A percentile compares a stretch with the other conserved stretches of the same genome.
These are phyloP conservation scores for Nicotiana benthamiana DNA, from an alignment of 257 asterid species.

Conservation along the genomic window DNA sequence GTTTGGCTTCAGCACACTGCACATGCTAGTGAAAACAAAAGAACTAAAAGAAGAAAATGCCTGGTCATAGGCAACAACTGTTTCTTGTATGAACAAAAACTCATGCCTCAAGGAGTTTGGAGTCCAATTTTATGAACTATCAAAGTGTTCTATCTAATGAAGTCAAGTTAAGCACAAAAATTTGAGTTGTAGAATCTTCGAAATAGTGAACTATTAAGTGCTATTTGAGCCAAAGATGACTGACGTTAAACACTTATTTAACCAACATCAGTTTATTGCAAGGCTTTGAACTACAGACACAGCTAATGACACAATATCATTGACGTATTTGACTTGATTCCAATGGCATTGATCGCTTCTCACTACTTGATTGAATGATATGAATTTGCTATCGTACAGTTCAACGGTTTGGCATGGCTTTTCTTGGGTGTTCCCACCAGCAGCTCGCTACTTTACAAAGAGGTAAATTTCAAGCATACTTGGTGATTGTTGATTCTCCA, in stretches of 20 bases:
- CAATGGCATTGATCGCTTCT: not conserved
- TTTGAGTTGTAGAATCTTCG: not conserved
- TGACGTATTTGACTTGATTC: not conserved
- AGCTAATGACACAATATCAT: not conserved
- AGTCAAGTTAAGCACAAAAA: not conserved
- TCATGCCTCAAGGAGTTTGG: not conserved
- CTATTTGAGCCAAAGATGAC: not conserved
- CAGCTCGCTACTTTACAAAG: slow-evolving; percentile 95
- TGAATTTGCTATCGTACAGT: slow-evolving; percentile 32
- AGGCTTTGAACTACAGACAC: not conserved
- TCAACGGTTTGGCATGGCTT: slow-evolving; percentile 96
- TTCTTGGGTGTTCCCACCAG: slow-evolving; percentile 97
- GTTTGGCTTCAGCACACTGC: not conserved
- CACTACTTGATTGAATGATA: not conserved
- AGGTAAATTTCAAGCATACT: slow-evolving; percentile 31
- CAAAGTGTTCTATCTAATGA: not conserved
- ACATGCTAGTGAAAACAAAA: not conserved
- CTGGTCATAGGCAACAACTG: not conserved
- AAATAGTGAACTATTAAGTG: not conserved
- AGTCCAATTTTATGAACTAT: not conserved
- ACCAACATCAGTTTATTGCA: not conserved
- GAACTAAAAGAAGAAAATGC: not conserved
- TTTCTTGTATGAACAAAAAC: not conserved
- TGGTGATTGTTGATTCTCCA: not conserved
- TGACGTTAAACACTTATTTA: not conserved